Percentiles rank a stretch among this genome's conserved stretches.
Conservation (phyloP, 148 eudicot genomes). For the Agrostemma githago region DNA sequence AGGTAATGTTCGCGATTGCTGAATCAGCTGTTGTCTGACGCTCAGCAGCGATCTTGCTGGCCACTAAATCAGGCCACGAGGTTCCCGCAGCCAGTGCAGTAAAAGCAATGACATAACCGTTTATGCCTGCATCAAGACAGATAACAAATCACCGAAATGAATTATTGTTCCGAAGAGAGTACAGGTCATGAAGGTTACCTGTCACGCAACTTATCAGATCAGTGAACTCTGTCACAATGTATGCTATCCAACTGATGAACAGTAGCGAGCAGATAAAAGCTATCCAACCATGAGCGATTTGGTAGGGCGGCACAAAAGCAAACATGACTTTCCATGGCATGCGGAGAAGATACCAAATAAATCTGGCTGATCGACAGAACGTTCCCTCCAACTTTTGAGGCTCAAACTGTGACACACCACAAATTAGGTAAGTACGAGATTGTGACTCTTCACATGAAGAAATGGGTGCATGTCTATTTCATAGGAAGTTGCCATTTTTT, state of each 20-base stretch:
- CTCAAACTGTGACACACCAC: slow-evolving; percentile 46
- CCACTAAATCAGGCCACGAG: slow-evolving; percentile 96
- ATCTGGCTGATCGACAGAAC: slow-evolving; percentile 29
- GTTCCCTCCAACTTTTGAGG: slow-evolving; percentile 31
- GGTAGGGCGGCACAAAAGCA: slow-evolving; percentile 79
- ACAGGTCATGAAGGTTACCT: slow-evolving; percentile 37
- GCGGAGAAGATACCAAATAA: slow-evolving; percentile 50
- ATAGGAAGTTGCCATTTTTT: background rate
- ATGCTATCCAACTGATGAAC: slow-evolving; percentile 80
- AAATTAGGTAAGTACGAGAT: slow-evolving; percentile 9
- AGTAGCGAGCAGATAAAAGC: slow-evolving; percentile 67
- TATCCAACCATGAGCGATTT: slow-evolving; percentile 87
- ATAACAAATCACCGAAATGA: background rate
- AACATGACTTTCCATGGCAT: slow-evolving; percentile 75
- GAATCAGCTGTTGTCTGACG: slow-evolving; percentile 92
- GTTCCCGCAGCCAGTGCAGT: slow-evolving; percentile 85
- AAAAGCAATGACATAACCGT: slow-evolving; percentile 78
- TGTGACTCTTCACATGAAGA: background rate
- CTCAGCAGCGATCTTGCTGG: slow-evolving; percentile 94
- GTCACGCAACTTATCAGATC: slow-evolving; percentile 88
- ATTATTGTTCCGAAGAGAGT: background rate
- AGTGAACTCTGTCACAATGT: slow-evolving; percentile 61
- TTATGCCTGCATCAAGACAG: slow-evolving; percentile 52
- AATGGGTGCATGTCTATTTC: background rate
- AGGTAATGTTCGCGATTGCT: slow-evolving; percentile 85